A percentile compares a stretch with the other conserved stretches of the same genome.
These are phyloP conservation scores for Dothideomycetes sp. DNA, from an alignment of 2,329 filamentous ascomycete species.

Conservation along the genomic window DNA sequence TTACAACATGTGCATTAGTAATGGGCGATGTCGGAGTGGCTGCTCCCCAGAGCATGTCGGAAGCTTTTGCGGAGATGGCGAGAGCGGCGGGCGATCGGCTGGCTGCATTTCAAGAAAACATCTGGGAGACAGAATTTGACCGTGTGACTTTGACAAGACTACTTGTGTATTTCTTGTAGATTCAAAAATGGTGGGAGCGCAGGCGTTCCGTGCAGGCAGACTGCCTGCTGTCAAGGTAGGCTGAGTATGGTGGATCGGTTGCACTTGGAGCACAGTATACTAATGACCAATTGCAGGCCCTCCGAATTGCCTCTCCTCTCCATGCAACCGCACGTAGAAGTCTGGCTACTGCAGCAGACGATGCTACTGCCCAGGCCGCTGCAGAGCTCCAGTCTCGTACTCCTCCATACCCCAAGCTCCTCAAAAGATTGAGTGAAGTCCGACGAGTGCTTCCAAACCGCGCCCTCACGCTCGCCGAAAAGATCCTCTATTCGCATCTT, in stretches of 20 bases:
- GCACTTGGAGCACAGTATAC: neutral
- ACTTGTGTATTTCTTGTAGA: neutral
- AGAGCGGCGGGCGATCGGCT: neutral
- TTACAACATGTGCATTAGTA: neutral
- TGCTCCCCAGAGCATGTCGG: neutral
- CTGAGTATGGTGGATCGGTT: too few species aligned
- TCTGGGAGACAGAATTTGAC: neutral
- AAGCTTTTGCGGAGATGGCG: neutral
- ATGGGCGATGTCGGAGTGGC: neutral
- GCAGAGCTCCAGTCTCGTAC: constrained; percentile 44
- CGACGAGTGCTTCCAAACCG: constrained; percentile 53
- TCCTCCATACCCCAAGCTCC: constrained; percentile 73
- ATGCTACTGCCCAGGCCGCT: constrained; percentile 8
- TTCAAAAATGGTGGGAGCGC: constrained; percentile 4
- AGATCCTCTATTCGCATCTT: constrained; percentile 95
- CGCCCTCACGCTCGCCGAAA: constrained; percentile 80
- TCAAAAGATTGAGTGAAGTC: constrained; percentile 66
- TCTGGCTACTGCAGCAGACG: constrained; percentile 20
- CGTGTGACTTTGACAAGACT: neutral
- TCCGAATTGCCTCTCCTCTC: constrained; percentile 7
- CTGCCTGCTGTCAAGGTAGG: constrained; percentile 8
- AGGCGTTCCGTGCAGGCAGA: constrained; percentile 7
- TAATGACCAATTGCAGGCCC: constrained; percentile 1
- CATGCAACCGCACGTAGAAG: constrained; percentile 11
- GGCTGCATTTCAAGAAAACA: neutral